Conservation (phyloP, 2,329 filamentous ascomycete species). For the Trichothecium sympodiale region DNA sequence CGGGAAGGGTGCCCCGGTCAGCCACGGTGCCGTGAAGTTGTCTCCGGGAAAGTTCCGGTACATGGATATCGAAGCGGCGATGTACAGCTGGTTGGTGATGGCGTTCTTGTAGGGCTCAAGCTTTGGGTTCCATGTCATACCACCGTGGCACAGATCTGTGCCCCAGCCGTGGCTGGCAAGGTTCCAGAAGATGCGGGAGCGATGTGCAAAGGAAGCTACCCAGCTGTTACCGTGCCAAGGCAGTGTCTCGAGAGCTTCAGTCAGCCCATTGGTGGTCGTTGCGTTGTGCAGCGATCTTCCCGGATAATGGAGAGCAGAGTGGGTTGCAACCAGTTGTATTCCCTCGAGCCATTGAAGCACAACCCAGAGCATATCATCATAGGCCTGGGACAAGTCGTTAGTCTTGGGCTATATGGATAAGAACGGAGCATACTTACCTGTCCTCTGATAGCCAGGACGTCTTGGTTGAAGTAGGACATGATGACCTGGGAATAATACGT, state of each 20-base stretch:
- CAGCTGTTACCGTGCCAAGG: constrained; percentile 72
- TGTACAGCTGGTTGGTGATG: constrained; percentile 86
- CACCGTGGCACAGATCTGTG: constrained; percentile 66
- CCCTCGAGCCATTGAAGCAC: constrained; percentile 83
- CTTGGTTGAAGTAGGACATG: constrained; percentile 78
- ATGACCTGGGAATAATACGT: constrained; percentile 68
- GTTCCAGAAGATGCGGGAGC: constrained; percentile 78
- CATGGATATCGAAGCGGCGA: constrained; percentile 78
- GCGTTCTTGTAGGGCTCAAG: constrained; percentile 86
- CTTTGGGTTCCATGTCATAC: constrained; percentile 83
- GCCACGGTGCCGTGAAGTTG: constrained; percentile 58
- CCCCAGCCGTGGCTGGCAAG: constrained; percentile 74
- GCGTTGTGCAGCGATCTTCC: constrained; percentile 11
- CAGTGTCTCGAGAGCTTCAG: constrained; percentile 24
- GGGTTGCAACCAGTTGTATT: constrained; percentile 63
- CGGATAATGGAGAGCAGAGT: constrained; percentile 52
- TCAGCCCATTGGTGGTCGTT: constrained; percentile 7
- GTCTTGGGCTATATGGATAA: neutral
- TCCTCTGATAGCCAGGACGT: constrained; percentile 61
- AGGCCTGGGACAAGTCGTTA: constrained; percentile 46
- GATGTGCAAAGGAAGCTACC: constrained; percentile 66
- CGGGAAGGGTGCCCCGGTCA: constrained; percentile 13
- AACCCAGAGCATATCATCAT: constrained; percentile 93
- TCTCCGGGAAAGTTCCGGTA: constrained; percentile 83
- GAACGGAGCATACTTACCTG: constrained; percentile 20